Percentiles rank a stretch among this genome's conserved stretches.
Evolutionary conservation across 305 asterid genomes (phyloP).

Genomic region (Striga hermonthica): DNA sequence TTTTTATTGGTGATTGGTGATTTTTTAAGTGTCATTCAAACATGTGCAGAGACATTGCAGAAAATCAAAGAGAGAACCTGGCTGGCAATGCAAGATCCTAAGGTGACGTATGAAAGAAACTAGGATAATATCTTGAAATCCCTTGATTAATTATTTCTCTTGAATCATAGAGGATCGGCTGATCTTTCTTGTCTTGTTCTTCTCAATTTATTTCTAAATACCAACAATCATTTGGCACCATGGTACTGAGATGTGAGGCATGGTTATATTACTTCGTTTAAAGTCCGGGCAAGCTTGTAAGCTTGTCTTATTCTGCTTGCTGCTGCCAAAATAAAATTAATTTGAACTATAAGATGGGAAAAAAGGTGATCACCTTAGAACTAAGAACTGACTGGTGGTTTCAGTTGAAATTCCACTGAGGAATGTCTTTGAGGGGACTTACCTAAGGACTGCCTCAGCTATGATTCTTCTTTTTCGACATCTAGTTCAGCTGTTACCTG

Average conservation of each 20-base stretch:
- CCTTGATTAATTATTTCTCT: neutral
- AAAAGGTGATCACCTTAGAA: neutral
- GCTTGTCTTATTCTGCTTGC: neutral
- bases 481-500: neutral
- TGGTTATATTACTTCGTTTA: neutral
- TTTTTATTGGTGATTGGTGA: neutral
- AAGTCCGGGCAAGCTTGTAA: neutral
- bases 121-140: slow-evolving; percentile 1
- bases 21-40: slow-evolving; percentile 26
- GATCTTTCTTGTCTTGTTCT: neutral
- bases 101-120: slow-evolving; percentile 91
- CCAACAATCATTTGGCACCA: neutral
- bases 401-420: neutral
- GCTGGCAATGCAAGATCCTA: slow-evolving; percentile 97
- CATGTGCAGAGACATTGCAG: slow-evolving; percentile 71
- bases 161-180: neutral
- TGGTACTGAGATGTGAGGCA: neutral
- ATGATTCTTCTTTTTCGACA: neutral
- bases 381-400: neutral
- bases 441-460: neutral
- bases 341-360: neutral
- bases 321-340: neutral
- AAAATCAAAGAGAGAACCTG: slow-evolving; percentile 78
- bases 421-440: neutral
- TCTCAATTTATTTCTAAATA: neutral